Conservation (phyloP, 2,329 filamentous ascomycete genomes). For the Penicillium sp. region DNA sequence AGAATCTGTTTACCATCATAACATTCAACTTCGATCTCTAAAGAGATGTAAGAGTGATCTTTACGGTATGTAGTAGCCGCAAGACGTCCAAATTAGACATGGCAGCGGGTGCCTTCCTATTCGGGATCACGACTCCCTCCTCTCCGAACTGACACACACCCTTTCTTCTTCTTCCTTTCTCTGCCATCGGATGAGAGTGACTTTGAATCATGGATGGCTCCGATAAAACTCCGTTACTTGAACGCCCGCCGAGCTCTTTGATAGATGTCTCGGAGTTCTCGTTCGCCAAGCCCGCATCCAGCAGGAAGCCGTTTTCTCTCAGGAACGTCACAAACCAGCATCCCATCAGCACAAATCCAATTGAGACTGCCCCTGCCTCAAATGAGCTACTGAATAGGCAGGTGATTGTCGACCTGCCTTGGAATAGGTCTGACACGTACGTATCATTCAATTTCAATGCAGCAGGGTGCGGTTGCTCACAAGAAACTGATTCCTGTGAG, state of each 20-base stretch:
- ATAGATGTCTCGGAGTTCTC: slow-evolving; percentile 33
- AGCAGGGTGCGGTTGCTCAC: neutral
- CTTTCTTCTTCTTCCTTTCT: too few species aligned
- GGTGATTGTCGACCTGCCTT: neutral
- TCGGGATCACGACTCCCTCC: too few species aligned
- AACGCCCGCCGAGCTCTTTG: slow-evolving; percentile 33
- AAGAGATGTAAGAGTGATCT: too few species aligned
- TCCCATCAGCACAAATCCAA: neutral
- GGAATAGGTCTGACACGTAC: neutral
- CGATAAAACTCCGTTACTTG: slow-evolving; percentile 15
- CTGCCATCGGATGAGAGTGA: too few species aligned
- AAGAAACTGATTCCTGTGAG: neutral
- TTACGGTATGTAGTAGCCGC: too few species aligned
- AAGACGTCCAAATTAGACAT: too few species aligned
- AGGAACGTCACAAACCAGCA: slow-evolving; percentile 14
- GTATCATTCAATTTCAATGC: neutral
- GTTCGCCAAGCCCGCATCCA: slow-evolving; percentile 34
- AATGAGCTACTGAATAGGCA: neutral
- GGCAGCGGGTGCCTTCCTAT: too few species aligned
- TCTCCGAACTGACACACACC: too few species aligned
- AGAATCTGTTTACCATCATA: too few species aligned
- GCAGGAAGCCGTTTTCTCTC: slow-evolving; percentile 26
- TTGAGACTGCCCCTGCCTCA: neutral
- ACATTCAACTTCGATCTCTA: too few species aligned
- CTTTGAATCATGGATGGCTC: neutral